Evolutionary conservation across 495 filamentous ascomycete species (phyloP), one percentile per base, ranked within the genome.

Genomic region (Hypoxylon subgilvum): DNA sequence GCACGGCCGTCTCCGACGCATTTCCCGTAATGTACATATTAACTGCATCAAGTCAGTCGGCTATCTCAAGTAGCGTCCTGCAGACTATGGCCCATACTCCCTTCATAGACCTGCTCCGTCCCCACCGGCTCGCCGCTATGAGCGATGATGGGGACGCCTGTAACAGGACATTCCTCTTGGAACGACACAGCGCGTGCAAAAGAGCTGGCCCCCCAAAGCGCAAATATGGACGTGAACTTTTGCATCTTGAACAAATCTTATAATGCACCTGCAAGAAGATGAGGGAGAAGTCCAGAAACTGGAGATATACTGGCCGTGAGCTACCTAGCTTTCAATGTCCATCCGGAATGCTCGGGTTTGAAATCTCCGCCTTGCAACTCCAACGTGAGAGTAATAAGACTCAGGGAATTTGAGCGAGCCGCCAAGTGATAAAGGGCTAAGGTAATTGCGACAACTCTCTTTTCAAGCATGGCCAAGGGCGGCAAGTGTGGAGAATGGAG

Each of bases 1-100:
- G 45, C 16, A 82, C 76, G 16, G 70, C 80, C 14, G 69, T 71
- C 50, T 77, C 76, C 22, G 76, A 74, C 27, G 66, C 50, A 10
- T 64, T 51, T 41, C 66, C 66, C 9, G 74, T 55, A 51, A 76
- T 65, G 62, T 78, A 78, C 51, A 76, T 45, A 6, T 63, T 75
- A 32, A 74, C 72, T 76, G 23, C 13, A 13, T 35, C 12, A 14
- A 18, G 7, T 49, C 30, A 50, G 27, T 4, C 28, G 12, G 2
- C 8, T 14, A 6, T 48, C 19, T 9, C 22, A n/a, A 27, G 32
- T n/a, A n/a, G n/a, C 19, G 19, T 17, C 14, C 6, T 19, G 1
- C 4, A 23, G 4, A 4, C 4, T 7, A 52, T 56, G 51, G 8
- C 22, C 34, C 66, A 25, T 55, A 75, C 72, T 61, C 13, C 55